Percentiles rank a stretch among this genome's conserved stretches.
phyloP scores from a whole-genome alignment of 192 early-diverging fungal species.

The Neocallimastix lanati region DNA sequence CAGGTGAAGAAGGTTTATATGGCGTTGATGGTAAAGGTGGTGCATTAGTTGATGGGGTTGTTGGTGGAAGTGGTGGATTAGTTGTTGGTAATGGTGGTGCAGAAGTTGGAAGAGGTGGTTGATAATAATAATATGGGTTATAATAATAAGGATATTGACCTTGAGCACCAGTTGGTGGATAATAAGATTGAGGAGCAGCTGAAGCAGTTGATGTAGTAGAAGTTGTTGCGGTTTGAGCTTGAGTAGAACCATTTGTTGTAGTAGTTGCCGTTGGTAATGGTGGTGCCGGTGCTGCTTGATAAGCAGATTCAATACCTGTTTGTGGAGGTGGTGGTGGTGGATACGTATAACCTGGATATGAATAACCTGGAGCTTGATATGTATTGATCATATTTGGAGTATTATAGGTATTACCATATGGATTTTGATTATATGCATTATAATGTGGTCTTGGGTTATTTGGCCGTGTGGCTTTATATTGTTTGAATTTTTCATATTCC shows the following conservation, averaged over 20 bases:
- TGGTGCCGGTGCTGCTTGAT: too few species aligned
- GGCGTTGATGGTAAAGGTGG: background rate
- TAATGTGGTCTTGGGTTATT: background rate
- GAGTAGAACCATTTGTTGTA: background rate
- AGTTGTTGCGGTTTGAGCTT: background rate
- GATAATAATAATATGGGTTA: background rate
- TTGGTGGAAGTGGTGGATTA: background rate
- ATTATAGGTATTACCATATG: background rate
- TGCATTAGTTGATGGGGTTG: background rate
- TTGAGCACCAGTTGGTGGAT: background rate
- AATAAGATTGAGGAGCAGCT: background rate
- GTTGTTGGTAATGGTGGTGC: background rate
- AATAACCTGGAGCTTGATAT: background rate
- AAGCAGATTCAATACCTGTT: background rate
- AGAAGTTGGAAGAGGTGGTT: background rate
- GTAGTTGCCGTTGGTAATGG: background rate
- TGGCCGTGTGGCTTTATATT: background rate
- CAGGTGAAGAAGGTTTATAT: background rate
- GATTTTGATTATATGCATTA: background rate
- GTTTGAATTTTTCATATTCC: constrained; percentile 44
- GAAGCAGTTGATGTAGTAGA: background rate
- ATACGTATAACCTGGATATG: background rate
- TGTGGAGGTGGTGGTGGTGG: background rate
- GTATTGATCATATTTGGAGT: background rate
- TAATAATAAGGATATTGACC: background rate